These are phyloP conservation scores for Pythium apleroticum DNA, from an alignment of 352 stramenopile genomes.

Conservation along the genomic window DNA sequence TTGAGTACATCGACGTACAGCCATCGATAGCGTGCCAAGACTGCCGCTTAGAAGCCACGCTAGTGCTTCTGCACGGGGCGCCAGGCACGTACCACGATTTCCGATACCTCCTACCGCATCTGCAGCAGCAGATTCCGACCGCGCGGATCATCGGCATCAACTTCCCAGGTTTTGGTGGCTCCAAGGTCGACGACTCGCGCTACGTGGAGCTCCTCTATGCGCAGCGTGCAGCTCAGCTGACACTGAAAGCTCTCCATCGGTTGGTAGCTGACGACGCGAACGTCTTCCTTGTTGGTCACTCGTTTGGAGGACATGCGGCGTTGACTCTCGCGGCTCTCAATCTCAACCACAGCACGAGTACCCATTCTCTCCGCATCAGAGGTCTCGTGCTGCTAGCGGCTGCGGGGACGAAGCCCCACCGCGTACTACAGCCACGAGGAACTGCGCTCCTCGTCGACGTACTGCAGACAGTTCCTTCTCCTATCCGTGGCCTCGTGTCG, in stretches of 20 bases:
- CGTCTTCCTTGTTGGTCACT: constrained; percentile 64
- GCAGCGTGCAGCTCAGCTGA: constrained; percentile 35
- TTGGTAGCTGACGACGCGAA: constrained; percentile 34
- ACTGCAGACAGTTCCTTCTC: constrained; percentile 31
- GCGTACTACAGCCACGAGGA: constrained; percentile 34
- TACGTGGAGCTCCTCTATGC: constrained; percentile 46
- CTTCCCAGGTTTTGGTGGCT: constrained; percentile 57
- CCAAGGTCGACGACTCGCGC: constrained; percentile 38
- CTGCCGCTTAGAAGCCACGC: constrained; percentile 23
- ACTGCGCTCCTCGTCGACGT: constrained; percentile 36
- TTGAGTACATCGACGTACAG: constrained; percentile 27
- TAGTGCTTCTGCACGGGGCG: constrained; percentile 66
- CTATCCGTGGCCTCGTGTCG: constrained; percentile 23
- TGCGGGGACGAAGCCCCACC: constrained; percentile 47
- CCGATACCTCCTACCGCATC: constrained; percentile 55
- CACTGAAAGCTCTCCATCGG: constrained; percentile 41
- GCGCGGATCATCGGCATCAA: constrained; percentile 63
- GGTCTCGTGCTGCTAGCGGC: constrained; percentile 52
- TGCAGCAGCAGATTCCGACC: constrained; percentile 29
- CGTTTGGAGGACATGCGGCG: constrained; percentile 58
- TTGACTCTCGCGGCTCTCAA: constrained; percentile 52
- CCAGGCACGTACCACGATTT: constrained; percentile 68
- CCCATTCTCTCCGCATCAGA: constrained; percentile 28
- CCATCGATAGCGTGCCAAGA: neutral
- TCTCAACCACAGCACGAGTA: constrained; percentile 7